Base-by-base conservation (phyloP, 1,284 basidiomycete species). In the Cutaneotrichosporon cutaneum region DNA sequence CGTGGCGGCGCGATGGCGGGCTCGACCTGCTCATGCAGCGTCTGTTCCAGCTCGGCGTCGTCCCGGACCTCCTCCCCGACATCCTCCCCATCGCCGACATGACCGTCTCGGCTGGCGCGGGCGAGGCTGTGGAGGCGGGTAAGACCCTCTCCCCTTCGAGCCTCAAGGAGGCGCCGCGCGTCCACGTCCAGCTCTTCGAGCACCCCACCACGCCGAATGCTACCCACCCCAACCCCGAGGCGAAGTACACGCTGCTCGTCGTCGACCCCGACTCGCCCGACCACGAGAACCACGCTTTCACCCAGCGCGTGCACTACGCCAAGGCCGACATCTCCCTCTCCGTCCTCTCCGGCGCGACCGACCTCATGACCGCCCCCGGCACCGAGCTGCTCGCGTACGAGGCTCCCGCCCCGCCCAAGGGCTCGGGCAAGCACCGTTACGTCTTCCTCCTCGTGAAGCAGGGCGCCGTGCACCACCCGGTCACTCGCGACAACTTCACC, bases 11-110 rank as follows among this genome's bases (percentile, higher is more conserved):
- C 60, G 85, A 90, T 39, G 94, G 94, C 7, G 83, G 84, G 45
- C 81, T 96, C 53, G 92, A 95, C 73, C 82, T 92, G 48, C 81
- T 96, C 75, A 96, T 96, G 90, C 90, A 97, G 77, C 88, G 94
- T 70, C 77, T 95, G 52, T 83, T 90, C 71, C 88, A 93, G 79
- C 92, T 97, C 90, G 82, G 88, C 56, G 87, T 98, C 57, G 83
- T 96, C 4, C 94, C 95, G 0, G 95, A 98, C 75, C 81, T 94
- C 2, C 76, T 97, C 8, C 86, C 90, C 0, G 81, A 82, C 35
- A 77, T 95, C 21, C 85, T 85, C 55, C 92, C 93, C 0, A 85
- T 85, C 10, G 63, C 60, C 2, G 70, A 69, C 5, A 51, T 66
- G 42, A 64, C 62, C 6, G 58, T 75, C 33, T 72, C 68, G 74